Evolutionary conservation across 1,139 yeast genomes (phyloP).

Genomic region (Yamadazyma atlantica): DNA sequence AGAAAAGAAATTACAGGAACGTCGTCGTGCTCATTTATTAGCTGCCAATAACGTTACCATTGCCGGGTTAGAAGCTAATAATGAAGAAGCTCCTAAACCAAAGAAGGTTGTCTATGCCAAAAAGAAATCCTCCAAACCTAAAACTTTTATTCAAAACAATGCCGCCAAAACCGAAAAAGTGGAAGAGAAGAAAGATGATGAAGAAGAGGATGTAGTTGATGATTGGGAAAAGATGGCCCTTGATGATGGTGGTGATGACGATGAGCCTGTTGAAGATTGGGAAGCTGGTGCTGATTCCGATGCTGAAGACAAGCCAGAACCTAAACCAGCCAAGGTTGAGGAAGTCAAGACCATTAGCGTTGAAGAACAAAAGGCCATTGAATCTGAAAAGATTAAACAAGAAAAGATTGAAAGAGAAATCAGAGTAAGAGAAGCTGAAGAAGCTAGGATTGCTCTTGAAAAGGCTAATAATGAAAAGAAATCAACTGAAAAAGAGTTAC

Average conservation of each 20-base stretch:
- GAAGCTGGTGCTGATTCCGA: conserved; percentile 39
- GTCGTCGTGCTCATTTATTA: conserved; percentile 84
- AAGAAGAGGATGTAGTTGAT: conserved; percentile 56
- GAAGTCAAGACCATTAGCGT: conserved; percentile 23
- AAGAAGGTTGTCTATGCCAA: conserved; percentile 76
- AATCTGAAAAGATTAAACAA: conserved; percentile 14
- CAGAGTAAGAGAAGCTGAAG: conserved; percentile 20
- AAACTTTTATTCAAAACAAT: conserved; percentile 28
- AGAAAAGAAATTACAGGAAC: conserved; percentile 81
- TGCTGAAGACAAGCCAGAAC: too few species aligned
- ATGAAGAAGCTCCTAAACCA: conserved; percentile 52
- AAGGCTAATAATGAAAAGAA: conserved; percentile 20
- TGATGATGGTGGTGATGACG: conserved; percentile 58
- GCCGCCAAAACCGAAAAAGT: conserved; percentile 17
- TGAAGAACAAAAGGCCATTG: conserved; percentile 16
- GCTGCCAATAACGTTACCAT: conserved; percentile 67
- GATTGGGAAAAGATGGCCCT: conserved; percentile 63
- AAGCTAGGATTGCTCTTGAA: conserved; percentile 12
- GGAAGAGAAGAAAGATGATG: conserved; percentile 32
- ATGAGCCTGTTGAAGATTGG: conserved; percentile 47
- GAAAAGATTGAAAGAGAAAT: conserved; percentile 18
- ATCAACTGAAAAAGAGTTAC: conserved; percentile 52
- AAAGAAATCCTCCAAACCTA: conserved; percentile 58
- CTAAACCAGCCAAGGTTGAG: conserved; percentile 19
- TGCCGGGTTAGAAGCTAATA: conserved; percentile 61